A percentile compares a stretch with the other conserved stretches of the same genome.
Evolutionary conservation across 2,329 filamentous ascomycete species (phyloP).

Genomic region (Lachnellula cervina): DNA sequence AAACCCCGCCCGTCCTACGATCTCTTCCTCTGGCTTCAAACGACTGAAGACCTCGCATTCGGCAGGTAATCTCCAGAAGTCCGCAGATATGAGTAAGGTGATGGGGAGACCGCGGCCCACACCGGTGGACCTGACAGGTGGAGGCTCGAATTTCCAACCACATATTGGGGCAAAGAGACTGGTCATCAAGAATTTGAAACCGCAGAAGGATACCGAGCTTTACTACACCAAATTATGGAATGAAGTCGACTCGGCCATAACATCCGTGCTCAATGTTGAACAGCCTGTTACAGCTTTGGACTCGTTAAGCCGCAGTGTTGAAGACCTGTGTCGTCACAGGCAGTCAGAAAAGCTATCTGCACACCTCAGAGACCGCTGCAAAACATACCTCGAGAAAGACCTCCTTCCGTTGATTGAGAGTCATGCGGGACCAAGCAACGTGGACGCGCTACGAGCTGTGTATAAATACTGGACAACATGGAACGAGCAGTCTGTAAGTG

Average conservation of each 20-base stretch:
- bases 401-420: constrained; percentile 53
- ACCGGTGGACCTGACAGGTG: constrained; percentile 23
- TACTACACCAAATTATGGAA: constrained; percentile 75
- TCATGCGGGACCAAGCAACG: constrained; percentile 47
- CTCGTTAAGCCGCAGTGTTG: constrained; percentile 82
- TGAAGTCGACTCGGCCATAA: constrained; percentile 69
- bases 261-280: constrained; percentile 63
- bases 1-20: neutral
- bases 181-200: constrained; percentile 86
- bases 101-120: constrained; percentile 15
- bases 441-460: constrained; percentile 57
- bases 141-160: constrained; percentile 54
- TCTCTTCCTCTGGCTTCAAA: constrained; percentile 55
- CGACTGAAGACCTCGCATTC: constrained; percentile 71
- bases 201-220: constrained; percentile 56
- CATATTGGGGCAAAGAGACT: constrained; percentile 77
- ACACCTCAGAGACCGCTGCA: constrained; percentile 61
- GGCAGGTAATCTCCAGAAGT: constrained; percentile 10
- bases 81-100: constrained; percentile 23
- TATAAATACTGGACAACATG: constrained; percentile 66
- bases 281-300: constrained; percentile 72
- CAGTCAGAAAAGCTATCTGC: constrained; percentile 64
- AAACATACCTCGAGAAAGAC: constrained; percentile 58
- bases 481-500: constrained; percentile 67
- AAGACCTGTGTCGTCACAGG: constrained; percentile 82